Evolutionary conservation across 345 rosid genomes (phyloP).

Genomic region (Cardamine chenopodiifolia): DNA sequence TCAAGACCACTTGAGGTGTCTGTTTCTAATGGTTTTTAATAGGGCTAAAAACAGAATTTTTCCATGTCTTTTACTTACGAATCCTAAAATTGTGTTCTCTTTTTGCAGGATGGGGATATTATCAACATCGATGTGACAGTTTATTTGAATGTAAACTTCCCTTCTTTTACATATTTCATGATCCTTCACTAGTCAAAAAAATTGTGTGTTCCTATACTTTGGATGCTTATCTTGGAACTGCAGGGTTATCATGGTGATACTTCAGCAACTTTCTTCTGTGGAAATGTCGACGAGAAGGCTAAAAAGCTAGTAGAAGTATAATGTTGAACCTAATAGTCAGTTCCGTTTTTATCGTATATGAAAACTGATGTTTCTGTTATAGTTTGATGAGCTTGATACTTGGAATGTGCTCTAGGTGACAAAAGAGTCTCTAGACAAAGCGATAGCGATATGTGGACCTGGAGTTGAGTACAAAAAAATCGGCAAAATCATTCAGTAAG

Average conservation of each 20-base stretch:
- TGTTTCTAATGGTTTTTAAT: background rate
- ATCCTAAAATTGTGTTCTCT: background rate
- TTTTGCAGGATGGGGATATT: slow-evolving; percentile 90
- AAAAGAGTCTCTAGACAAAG: slow-evolving; percentile 75
- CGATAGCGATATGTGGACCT: slow-evolving; percentile 84
- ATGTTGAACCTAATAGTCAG: background rate
- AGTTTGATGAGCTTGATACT: background rate
- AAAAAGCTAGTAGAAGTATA: slow-evolving; percentile 77
- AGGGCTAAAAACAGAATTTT: background rate
- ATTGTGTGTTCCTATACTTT: background rate
- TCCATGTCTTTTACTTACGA: background rate
- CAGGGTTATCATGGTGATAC: slow-evolving; percentile 98
- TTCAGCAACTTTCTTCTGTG: slow-evolving; percentile 92
- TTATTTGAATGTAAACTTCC: slow-evolving; percentile 67
- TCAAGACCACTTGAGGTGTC: slow-evolving; percentile 78
- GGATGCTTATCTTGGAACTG: slow-evolving; percentile 11
- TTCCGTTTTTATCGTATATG: background rate
- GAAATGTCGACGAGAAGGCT: slow-evolving; percentile 78
- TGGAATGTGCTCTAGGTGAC: slow-evolving; percentile 62
- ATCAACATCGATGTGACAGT: slow-evolving; percentile 93
- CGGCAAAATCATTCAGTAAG: slow-evolving; percentile 90
- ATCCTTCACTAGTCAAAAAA: background rate
- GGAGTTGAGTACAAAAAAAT: slow-evolving; percentile 80
- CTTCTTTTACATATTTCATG: background rate
- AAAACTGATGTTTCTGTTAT: slow-evolving; percentile 1